Evolutionary conservation across 2,329 filamentous ascomycete species (phyloP), one percentile per base, ranked within the genome.

Genomic region (Hypoxylon sp.): DNA sequence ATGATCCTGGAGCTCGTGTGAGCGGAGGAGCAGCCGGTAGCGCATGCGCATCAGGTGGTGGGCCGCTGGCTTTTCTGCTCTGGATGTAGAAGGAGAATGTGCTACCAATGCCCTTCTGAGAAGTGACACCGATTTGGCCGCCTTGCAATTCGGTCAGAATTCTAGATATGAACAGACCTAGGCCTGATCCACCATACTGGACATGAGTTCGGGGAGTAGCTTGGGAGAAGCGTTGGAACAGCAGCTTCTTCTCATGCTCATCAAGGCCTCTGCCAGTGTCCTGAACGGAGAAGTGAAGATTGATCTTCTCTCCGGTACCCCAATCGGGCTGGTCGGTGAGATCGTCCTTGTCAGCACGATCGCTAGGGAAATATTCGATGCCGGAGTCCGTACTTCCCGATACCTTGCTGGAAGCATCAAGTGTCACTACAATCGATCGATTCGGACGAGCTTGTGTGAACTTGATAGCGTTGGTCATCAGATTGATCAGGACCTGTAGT

Each of bases 61-160:
- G 80, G 18, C 75, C 64, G 18, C 76, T 73, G 48, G 82, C 87
- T 79, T 85, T 88, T 72, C 87, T 87, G 56, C 87, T 87, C 68
- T 89, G 90, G 75, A 93, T 85, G 74, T 92, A 93, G 75, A 94
- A 93, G 26, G 87, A 89, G 76, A 93, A 93, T 0, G 87, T 92
- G 76, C 89, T 92, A 38, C 91, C 91, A 36, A 87, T 82, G 11
- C 89, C 91, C 61, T 87, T 84, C 65, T 86, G 80, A 0, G 89
- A 92, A 1, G 85, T 83, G 2, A 93, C 90, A 6, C 91, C 91
- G 58, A 93, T 92, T 74, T 93, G 90, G 2, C 91, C 91, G 12
- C 91, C 91, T 78, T 93, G 91, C 51, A 93, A 80, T 74, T 93
- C 91, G 1, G 90, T 91, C 50, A 94, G 79, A 71, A 91, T 91